These are phyloP conservation scores for Nakazawaea laoshanensis DNA, from an alignment of 805 yeast species.

Conservation along the genomic window DNA sequence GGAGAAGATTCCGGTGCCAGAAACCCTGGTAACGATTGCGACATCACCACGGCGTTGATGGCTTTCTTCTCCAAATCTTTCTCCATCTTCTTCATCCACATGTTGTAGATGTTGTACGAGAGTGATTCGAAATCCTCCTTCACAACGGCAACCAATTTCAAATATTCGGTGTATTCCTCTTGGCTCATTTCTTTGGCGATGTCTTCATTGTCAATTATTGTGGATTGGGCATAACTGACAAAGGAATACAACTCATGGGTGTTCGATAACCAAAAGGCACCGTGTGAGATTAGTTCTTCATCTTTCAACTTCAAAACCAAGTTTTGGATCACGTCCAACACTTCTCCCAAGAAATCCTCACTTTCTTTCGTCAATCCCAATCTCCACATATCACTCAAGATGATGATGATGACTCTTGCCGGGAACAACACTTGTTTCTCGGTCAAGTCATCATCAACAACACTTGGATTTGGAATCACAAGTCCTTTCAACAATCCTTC, in stretches of 20 bases:
- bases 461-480: conserved; percentile 79
- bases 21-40: conserved; percentile 95
- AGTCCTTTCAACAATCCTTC: conserved; percentile 80
- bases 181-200: conserved; percentile 80
- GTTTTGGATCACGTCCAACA: conserved; percentile 76
- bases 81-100: conserved; percentile 95
- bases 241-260: conserved; percentile 93
- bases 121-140: conserved; percentile 91
- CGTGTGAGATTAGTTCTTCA: conserved; percentile 81
- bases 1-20: conserved; percentile 78
- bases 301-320: conserved; percentile 75
- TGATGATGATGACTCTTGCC: conserved; percentile 86
- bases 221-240: conserved; percentile 87
- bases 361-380: conserved; percentile 87
- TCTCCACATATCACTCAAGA: conserved; percentile 97
- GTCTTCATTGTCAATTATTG: conserved; percentile 79
- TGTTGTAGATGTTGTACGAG: conserved; percentile 88
- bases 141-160: conserved; percentile 81
- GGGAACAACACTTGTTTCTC: conserved; percentile 93
- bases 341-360: conserved; percentile 86
- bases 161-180: conserved; percentile 83
- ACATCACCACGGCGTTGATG: conserved; percentile 88
- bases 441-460: conserved; percentile 64
- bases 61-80: conserved; percentile 85
- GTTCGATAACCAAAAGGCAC: conserved; percentile 96